Evolutionary conservation across 176 grass and related monocot species (phyloP).

Genomic region (Hyparrhenia diplandra): DNA sequence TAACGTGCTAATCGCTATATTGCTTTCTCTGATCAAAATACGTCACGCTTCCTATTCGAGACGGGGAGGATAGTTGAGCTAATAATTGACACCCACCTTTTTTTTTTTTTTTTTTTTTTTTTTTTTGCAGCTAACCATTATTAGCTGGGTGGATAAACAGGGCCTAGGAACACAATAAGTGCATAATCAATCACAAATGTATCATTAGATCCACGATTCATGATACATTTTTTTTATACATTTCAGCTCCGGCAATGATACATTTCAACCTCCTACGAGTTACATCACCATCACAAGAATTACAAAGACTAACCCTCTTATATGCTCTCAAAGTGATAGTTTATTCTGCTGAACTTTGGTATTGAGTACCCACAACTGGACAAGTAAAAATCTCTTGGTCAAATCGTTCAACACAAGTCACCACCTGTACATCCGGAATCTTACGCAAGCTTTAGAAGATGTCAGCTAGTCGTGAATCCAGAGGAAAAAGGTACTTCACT

Average conservation of each 20-base stretch:
- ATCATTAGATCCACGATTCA: background rate
- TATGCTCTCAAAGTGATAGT: constrained; percentile 20
- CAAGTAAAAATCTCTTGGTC: constrained; percentile 25
- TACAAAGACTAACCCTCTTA: background rate
- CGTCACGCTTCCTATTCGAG: background rate
- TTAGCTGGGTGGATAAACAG: background rate
- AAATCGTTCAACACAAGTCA: constrained; percentile 45
- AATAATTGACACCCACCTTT: background rate
- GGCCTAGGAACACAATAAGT: background rate
- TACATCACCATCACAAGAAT: constrained; percentile 18
- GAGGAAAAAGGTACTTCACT: constrained; percentile 38
- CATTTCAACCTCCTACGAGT: constrained; percentile 25
- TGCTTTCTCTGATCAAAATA: background rate
- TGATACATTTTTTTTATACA: background rate
- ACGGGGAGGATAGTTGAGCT: background rate
- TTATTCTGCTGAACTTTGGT: constrained; percentile 35
- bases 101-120: background rate
- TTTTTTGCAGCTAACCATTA: background rate
- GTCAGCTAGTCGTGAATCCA: constrained; percentile 27
- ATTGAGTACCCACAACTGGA: constrained; percentile 29
- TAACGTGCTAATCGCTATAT: too few species aligned
- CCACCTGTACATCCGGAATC: constrained; percentile 41
- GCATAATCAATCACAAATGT: background rate
- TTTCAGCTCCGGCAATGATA: background rate
- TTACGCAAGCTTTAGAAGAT: constrained; percentile 23